Base-by-base conservation (phyloP, 1,139 yeast genomes). In the Geotrichum cucujoidarum region DNA sequence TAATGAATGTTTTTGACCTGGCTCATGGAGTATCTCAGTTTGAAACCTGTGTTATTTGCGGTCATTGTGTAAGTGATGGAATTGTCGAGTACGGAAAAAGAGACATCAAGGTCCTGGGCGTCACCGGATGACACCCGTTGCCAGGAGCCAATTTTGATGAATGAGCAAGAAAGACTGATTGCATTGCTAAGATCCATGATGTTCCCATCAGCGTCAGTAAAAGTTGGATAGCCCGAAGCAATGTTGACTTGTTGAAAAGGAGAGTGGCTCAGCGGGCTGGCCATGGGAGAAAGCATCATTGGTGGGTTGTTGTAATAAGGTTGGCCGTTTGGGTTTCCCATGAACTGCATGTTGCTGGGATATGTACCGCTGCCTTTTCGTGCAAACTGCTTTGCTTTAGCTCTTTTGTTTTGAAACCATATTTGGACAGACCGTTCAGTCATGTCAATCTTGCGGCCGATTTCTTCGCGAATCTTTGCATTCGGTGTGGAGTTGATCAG, bases 331-430 rank as follows among this genome's bases (percentile, higher is more conserved):
- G 18, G 21, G 62, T 47, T 80, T n/a, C 24, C 25, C 18, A 31
- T 35, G 14, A 3, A 14, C 13, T 20, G 25, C 3, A 21, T 36
- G 14, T 18, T 22, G 20, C n/a, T 22, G 8, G 39, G 10, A 18
- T 39, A 39, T 2, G 34, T 21, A 21, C 18, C 16, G 11, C 16
- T 69, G 6, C 14, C 38, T 14, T 14, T 31, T 13, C 41, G 31
- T 21, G 52, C 53, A 30, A 47, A 48, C 59, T 78, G 81, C 61
- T 90, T 75, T 44, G 80, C 74, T 62, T 88, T 88, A 18, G 95
- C 95, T 52, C 96, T 70, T 57, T 94, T 73, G 63, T 89, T 89
- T 64, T 89, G 97, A 62, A 89, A 89, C 97, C 97, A 89, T 42
- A 89, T 89, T 50, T 95, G 76, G 1, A 89, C 95, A 4, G 95